Base-by-base conservation (phyloP, 2,329 filamentous ascomycete genomes). In the Cladosporium sp. region DNA sequence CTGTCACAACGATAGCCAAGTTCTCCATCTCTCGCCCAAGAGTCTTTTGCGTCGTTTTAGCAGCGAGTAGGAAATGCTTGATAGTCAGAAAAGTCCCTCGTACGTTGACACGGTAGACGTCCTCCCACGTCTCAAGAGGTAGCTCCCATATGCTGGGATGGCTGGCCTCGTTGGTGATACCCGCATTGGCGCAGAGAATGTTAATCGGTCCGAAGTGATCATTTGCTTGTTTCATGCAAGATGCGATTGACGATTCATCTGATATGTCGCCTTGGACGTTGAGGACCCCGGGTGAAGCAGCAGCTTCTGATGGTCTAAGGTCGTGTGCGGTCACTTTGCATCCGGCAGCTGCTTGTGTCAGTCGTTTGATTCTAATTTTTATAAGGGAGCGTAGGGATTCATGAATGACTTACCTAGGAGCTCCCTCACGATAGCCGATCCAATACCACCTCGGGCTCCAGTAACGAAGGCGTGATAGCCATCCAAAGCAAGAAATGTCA, bases 241-340 rank as follows among this genome's bases (percentile, higher is more conserved):
- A 64, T 24, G 69, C 64, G 56, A 81, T 76, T 7, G 77, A 77
- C 13, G 66, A 53, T 65, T 83, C 80, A 50, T 75, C 70, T 7
- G 75, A 74, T 45, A 80, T 76, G 62, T 83, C 76, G 37, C 79
- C 79, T 60, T 70, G 70, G 3, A 81, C 60, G 51, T 71, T 65
- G 61, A 76, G 71, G 12, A 82, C 69, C 42, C 72, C 72, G 5
- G 40, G 10, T 1, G 63, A 57, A 20, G 70, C 65, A 39, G 71
- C 5, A 3, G 15, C 65, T 22, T 69, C 66, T 15, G 75, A 69
- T 0, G 74, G 68, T 19, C 68, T 71, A 13, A 77, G 69, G 61
- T 82, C 80, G 64, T 78, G 80, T 12, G 78, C 79, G 37, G 80
- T 79, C 24, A 83, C 80, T 65, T 76, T 79, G 68, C 80, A 83